Conservation (phyloP, 768 basidiomycete genomes). For the Gloeostereum incarnatum region DNA sequence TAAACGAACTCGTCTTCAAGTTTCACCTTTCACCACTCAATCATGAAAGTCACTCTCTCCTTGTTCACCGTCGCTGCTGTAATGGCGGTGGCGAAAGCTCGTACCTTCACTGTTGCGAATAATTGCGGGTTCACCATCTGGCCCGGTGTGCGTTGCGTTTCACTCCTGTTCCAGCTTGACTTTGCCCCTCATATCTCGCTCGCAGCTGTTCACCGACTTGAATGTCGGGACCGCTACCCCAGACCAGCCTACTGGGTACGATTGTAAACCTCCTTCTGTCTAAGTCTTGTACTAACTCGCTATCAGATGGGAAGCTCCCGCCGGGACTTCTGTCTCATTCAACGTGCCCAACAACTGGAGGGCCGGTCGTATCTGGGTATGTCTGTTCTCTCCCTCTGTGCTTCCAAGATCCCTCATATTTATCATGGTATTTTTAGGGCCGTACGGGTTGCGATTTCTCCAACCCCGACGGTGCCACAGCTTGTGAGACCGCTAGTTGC, state of each 20-base stretch:
- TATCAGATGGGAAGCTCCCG: conserved; percentile 14
- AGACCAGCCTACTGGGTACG: conserved; percentile 11
- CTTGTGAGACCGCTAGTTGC: conserved; percentile 41
- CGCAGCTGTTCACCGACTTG: conserved; percentile 50
- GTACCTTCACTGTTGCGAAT: conserved; percentile 34
- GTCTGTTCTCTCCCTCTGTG: background rate
- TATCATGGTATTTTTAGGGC: conserved; percentile 18
- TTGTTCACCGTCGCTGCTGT: conserved; percentile 12
- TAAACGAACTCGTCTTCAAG: too few relatives aligned
- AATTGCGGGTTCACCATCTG: conserved; percentile 41
- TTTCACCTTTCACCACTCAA: background rate
- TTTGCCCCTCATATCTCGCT: conserved; percentile 5
- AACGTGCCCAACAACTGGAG: conserved; percentile 39
- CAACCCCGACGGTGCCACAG: conserved; percentile 24
- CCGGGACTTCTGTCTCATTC: conserved; percentile 20
- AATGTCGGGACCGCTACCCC: conserved; percentile 40
- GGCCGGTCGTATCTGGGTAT: conserved; percentile 45
- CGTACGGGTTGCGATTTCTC: conserved; percentile 41
- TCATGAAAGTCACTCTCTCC: background rate
- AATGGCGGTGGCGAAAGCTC: conserved; percentile 18
- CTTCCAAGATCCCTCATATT: background rate
- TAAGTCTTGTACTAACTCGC: background rate
- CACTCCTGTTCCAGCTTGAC: conserved; percentile 23
- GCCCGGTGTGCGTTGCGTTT: conserved; percentile 13
- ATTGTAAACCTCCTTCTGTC: background rate